Percentiles rank a stretch among this genome's conserved stretches.
These are phyloP conservation scores for Coniferiporia sulphurascens DNA, from an alignment of 1,284 basidiomycete species.

Conservation along the genomic window DNA sequence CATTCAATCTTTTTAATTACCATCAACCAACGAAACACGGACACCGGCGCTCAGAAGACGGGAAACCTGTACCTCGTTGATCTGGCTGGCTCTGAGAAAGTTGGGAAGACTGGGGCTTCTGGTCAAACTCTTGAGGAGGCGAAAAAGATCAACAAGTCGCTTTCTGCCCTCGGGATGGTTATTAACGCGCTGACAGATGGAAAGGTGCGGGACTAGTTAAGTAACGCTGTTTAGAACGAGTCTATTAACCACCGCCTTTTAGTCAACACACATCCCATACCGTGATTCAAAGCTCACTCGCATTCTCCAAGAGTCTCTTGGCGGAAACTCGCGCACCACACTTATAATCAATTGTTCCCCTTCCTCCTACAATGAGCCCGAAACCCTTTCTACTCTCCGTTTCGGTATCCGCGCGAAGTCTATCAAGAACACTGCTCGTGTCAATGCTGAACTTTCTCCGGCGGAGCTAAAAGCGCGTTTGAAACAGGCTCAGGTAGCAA, in stretches of 20 bases:
- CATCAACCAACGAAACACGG: conserved; percentile 95
- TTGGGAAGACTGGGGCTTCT: conserved; percentile 98
- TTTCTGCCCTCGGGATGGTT: conserved; percentile 98
- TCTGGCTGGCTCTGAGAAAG: conserved; percentile 98
- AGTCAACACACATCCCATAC: conserved; percentile 98
- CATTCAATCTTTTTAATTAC: conserved; percentile 99
- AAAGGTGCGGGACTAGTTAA: conserved; percentile 56
- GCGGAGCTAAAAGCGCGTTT: conserved; percentile 92
- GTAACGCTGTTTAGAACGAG: conserved; percentile 9
- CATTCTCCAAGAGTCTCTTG: conserved; percentile 98
- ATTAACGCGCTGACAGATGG: conserved; percentile 98
- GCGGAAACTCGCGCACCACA: conserved; percentile 98
- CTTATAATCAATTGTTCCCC: conserved; percentile 99
- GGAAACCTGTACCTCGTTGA: conserved; percentile 98
- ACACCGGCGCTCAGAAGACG: conserved; percentile 92
- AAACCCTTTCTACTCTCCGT: conserved; percentile 95
- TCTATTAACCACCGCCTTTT: conserved; percentile 16
- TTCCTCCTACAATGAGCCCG: conserved; percentile 92
- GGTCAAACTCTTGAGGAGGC: conserved; percentile 99
- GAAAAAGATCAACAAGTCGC: conserved; percentile 99
- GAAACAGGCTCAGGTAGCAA: conserved; percentile 86
- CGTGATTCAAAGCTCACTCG: conserved; percentile 99
- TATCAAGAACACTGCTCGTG: conserved; percentile 99
- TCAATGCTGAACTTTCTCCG: conserved; percentile 97
- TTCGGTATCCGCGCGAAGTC: conserved; percentile 99